Conservation (phyloP, 164 flowering plant genomes). For the Vitis rupestris region DNA sequence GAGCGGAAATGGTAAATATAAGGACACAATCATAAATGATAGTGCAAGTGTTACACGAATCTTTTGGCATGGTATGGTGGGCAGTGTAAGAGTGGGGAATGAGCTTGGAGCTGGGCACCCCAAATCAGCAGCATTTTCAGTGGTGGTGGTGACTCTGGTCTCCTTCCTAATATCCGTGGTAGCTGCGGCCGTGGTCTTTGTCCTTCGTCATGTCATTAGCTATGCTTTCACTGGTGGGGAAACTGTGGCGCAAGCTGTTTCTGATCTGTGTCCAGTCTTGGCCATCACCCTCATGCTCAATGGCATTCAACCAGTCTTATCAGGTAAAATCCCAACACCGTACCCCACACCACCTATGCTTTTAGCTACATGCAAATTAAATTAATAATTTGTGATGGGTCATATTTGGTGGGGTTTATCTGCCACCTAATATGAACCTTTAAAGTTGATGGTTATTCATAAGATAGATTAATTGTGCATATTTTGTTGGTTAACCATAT, state of each 20-base stretch:
- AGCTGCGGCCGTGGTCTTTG: conserved; percentile 10
- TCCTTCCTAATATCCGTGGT: conserved; percentile 25
- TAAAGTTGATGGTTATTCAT: too few relatives aligned
- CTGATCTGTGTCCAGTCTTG: conserved; percentile 30
- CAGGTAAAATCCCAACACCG: conserved; percentile 20
- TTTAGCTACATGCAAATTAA: too few relatives aligned
- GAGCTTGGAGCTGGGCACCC: conserved; percentile 39
- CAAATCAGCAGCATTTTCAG: conserved; percentile 33
- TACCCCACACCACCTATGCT: too few relatives aligned
- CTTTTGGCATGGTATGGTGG: too few relatives aligned
- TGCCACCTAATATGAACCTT: too few relatives aligned
- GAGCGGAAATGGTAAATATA: too few relatives aligned
- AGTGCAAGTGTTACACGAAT: too few relatives aligned
- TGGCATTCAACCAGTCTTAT: conserved; percentile 40
- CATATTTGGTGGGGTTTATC: too few relatives aligned
- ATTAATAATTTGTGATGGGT: too few relatives aligned
- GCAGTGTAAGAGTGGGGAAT: conserved; percentile 41
- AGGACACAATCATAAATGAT: too few relatives aligned
- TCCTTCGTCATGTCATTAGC: conserved; percentile 25
- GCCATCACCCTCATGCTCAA: conserved; percentile 30
- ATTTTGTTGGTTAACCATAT: too few relatives aligned
- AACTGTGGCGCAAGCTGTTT: conserved; percentile 27
- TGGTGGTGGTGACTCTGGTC: conserved; percentile 14
- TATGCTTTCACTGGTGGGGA: conserved; percentile 31
- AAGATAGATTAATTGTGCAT: too few relatives aligned